Evolutionary conservation across 2,329 filamentous ascomycete species (phyloP).

Genomic region (Fusarium hainanense): DNA sequence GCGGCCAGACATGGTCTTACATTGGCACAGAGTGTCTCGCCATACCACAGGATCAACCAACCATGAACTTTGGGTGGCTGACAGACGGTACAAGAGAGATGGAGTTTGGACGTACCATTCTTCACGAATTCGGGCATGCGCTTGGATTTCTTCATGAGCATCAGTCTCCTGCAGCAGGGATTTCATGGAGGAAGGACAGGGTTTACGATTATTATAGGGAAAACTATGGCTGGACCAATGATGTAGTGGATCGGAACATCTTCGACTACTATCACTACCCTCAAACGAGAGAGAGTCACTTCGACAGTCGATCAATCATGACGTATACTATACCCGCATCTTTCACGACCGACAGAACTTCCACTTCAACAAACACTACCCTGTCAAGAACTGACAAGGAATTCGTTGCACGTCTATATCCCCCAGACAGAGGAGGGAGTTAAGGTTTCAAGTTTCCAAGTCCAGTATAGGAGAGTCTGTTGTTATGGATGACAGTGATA

Average conservation of each 20-base stretch:
- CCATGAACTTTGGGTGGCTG: neutral
- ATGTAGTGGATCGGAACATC: neutral
- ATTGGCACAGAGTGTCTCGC: neutral
- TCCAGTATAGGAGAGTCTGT: no score
- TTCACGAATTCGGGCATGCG: neutral
- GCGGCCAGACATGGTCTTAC: neutral
- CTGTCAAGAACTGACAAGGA: accelerated
- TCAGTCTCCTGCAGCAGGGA: neutral
- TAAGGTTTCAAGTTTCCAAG: no score
- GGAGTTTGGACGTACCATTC: neutral
- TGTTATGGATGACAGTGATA: no score
- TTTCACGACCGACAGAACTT: no score
- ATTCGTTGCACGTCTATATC: neutral
- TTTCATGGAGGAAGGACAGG: neutral
- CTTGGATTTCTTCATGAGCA: neutral
- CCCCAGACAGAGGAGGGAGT: no score
- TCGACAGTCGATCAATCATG: neutral
- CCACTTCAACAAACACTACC: no score
- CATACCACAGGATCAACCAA: neutral
- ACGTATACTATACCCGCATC: neutral
- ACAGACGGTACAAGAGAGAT: accelerated
- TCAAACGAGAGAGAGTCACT: neutral
- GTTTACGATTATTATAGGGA: neutral
- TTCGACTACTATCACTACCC: neutral
- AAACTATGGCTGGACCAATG: neutral